Evolutionary conservation across 2,329 filamentous ascomycete species (phyloP), one percentile per base, ranked within the genome.

Genomic region (Xylaria sp.): DNA sequence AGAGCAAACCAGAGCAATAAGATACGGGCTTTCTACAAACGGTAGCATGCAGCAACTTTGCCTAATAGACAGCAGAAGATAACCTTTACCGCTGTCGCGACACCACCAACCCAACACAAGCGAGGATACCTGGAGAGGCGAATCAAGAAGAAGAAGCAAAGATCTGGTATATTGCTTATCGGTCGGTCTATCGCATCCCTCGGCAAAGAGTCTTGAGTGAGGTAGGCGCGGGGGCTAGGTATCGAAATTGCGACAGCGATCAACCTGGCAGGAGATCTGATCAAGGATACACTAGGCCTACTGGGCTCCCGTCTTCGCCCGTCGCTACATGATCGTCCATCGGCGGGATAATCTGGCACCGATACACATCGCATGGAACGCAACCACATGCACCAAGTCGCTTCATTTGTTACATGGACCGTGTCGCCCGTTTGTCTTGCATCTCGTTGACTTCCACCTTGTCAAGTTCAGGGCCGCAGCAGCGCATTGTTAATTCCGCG

Each of bases 341-440:
- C 29, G 29, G 4, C 29, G 29, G 9, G 29, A 34, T 34, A 34
- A 7, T 3, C 4, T 34, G 8, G 29, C 29, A 13, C 29, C 29
- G 29, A 34, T 11, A 26, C 24, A n/a, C 48, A 46, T 40, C 40
- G 47, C 43, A 44, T 41, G 44, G 44, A 50, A 53, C 49, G 39
- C 50, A 50, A 40, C 52, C 47, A 50, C 46, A 26, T 44, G 39
- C 19, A 49, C 17, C 17, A 48, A 43, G 29, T 44, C 13, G 39
- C 18, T 39, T 19, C 24, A 37, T 21, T 18, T 37, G 48, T 62
- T 65, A 62, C 54, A 65, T 63, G 62, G 62, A 62, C 56, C 39
- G 44, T 47, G 52, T 45, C 43, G 54, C 50, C 46, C 57, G 47
- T 40, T n/a, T 50, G n/a, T 46, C 56, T 50, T 63, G 61, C 58